These are phyloP conservation scores for Leccinum sublutescens DNA, from an alignment of 768 basidiomycete genomes.

Conservation along the genomic window DNA sequence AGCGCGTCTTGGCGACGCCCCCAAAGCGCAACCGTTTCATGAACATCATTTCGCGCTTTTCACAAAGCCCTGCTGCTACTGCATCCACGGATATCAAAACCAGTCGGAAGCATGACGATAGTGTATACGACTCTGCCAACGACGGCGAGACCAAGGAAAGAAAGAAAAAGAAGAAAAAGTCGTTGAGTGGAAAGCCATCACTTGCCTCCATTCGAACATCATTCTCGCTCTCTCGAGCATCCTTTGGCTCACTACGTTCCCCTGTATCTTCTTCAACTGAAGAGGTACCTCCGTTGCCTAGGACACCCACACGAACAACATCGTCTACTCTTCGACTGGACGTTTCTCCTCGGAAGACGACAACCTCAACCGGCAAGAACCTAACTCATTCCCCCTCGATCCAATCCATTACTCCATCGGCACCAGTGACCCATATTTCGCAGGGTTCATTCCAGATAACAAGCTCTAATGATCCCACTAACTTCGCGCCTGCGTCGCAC, in stretches of 20 bases:
- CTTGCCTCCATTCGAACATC: slow-evolving; percentile 31
- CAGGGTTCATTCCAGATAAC: slow-evolving; percentile 18
- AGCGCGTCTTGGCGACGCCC: slow-evolving; percentile 18
- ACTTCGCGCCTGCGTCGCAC: slow-evolving; percentile 17
- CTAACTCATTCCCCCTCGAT: slow-evolving; percentile 10
- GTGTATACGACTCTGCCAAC: slow-evolving; percentile 19
- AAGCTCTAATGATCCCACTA: neutral
- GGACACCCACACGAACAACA: slow-evolving; percentile 21
- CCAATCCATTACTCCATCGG: slow-evolving; percentile 26
- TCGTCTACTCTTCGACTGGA: neutral
- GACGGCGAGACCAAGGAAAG: slow-evolving; percentile 24
- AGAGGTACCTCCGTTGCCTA: slow-evolving; percentile 29
- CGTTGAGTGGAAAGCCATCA: slow-evolving; percentile 28
- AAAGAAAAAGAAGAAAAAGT: slow-evolving; percentile 15
- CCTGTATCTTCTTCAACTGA: slow-evolving; percentile 15
- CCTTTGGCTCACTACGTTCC: slow-evolving; percentile 28
- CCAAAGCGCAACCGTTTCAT: slow-evolving; percentile 32
- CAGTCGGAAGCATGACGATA: neutral
- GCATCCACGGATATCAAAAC: slow-evolving; percentile 1
- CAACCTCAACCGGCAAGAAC: slow-evolving; percentile 16
- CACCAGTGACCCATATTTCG: slow-evolving; percentile 23
- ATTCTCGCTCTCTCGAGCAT: slow-evolving; percentile 30
- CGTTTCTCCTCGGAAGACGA: slow-evolving; percentile 1
- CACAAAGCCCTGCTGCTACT: slow-evolving; percentile 23
- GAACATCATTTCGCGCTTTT: slow-evolving; percentile 30